Base-by-base conservation (phyloP, 805 yeast species). In the Saturnispora diversa region DNA sequence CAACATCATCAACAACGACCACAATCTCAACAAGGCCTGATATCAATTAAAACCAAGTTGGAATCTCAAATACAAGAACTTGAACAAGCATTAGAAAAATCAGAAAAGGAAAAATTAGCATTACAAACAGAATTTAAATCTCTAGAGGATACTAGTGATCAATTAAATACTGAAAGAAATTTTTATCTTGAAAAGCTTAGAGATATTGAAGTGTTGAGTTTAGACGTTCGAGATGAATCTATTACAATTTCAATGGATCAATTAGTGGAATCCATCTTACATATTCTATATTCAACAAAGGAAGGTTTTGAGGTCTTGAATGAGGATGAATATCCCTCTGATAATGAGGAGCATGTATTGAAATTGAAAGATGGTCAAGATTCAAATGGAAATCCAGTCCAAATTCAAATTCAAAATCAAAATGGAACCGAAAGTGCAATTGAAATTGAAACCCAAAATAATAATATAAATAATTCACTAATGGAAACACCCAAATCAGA, bases 131-230 rank as follows among this genome's bases (percentile, higher is more conserved):
- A 22, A 15, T 13, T 36, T 5, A 21, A 28, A 27, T 21, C 33
- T 47, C 70, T 72, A 48, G 70, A 69, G 44, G 66, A 72, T 17
- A 75, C 80, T 11, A 72, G 80, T 16, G 83, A 78, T 36, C 74
- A 79, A 11, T 64, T 85, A 37, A 84, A 80, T 52, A 74, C 83
- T 1, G 97, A 92, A 58, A 75, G 97, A 47, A 83, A 84, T 58
- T 86, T 90, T 54, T 92, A 92, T 59, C 90, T 84, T 63, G 79
- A 82, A 53, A 92, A 90, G 62, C 66, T 92, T 39, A 72, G 95
- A 47, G 94, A 84, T 44, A 84, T 92, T 42, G 98, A 92, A 60
- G 75, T 85, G 21, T 62, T 88, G 35, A 73, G 81, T 20, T 86
- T 82, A 53, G 72, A 79, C 19, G 63, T 71, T 22, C 59, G 58